Conservation (phyloP, 2,329 filamentous ascomycete genomes). For the Knoxdaviesia capensis region DNA sequence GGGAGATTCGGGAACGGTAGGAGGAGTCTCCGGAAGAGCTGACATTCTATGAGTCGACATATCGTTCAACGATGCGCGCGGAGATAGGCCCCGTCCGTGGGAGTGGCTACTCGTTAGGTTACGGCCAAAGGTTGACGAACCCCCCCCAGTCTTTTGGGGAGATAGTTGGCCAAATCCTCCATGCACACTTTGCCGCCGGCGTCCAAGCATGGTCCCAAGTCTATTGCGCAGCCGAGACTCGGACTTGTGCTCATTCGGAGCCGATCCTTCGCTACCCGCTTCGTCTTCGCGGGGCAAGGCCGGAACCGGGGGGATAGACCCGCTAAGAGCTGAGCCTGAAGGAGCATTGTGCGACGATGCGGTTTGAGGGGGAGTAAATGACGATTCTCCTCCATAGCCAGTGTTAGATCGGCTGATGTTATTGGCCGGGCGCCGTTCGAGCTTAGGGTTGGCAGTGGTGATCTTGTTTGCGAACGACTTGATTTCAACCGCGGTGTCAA, state of each 20-base stretch:
- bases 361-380: too few species aligned
- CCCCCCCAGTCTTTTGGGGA: conserved; percentile 24
- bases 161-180: conserved; percentile 37
- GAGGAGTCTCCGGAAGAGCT: conserved; percentile 36
- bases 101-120: conserved; percentile 43
- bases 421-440: conserved; percentile 21
- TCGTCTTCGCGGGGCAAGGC: conserved; percentile 13
- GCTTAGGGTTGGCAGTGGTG: conserved; percentile 19
- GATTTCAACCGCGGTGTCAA: conserved; percentile 76
- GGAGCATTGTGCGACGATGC: too few species aligned
- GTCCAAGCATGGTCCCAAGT: conserved; percentile 49
- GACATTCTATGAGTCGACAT: conserved; percentile 25
- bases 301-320: conserved; percentile 1
- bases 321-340: too few species aligned
- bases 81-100: conserved; percentile 25
- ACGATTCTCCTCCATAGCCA: too few species aligned
- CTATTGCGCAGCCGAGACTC: conserved; percentile 17
- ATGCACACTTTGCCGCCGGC: conserved; percentile 46
- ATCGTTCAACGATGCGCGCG: conserved; percentile 37
- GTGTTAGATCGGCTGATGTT: conserved; percentile 5
- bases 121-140: conserved; percentile 31
- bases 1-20: conserved; percentile 7
- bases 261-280: conserved; percentile 22
- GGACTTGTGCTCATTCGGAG: conserved; percentile 9
- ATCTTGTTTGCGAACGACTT: conserved; percentile 39